Conservation (phyloP, 176 grass and related monocot species). For the Melocanna baccifera region DNA sequence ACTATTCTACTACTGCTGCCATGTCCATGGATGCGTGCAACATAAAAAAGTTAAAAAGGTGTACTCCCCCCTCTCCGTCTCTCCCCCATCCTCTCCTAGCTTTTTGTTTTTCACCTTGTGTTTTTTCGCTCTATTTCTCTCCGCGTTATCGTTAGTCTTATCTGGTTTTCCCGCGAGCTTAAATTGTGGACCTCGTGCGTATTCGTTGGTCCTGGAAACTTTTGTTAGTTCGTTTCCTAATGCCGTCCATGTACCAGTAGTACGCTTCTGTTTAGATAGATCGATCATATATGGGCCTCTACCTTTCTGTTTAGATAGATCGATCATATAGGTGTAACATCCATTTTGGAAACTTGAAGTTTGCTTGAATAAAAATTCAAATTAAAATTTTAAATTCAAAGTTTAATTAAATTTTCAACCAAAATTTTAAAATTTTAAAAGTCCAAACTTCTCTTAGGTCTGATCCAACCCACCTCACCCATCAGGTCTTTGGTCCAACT, state of each 20-base stretch:
- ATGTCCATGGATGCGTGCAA: slow-evolving; percentile 65
- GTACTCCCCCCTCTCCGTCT: neutral
- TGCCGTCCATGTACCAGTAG: neutral
- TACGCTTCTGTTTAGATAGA: neutral
- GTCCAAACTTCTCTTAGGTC: too few relatives aligned
- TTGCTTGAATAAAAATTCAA: too few relatives aligned
- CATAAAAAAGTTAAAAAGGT: slow-evolving; percentile 69
- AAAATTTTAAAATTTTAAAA: too few relatives aligned
- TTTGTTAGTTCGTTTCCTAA: slow-evolving; percentile 11
- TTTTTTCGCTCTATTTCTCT: neutral
- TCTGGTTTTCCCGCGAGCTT: neutral
- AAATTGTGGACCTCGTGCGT: slow-evolving; percentile 20
- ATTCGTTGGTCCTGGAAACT: neutral
- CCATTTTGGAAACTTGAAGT: too few relatives aligned
- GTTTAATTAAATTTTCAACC: too few relatives aligned
- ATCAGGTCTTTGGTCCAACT: too few relatives aligned
- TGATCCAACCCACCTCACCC: too few relatives aligned
- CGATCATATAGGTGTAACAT: too few relatives aligned
- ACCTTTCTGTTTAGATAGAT: too few relatives aligned
- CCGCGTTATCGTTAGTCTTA: neutral
- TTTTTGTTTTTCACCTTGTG: neutral
- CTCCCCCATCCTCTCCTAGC: neutral
- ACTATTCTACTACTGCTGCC: neutral
- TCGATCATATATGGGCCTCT: neutral
- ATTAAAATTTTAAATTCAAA: too few relatives aligned